Conservation (phyloP, 257 asterid species). For the Solanum piurae region DNA sequence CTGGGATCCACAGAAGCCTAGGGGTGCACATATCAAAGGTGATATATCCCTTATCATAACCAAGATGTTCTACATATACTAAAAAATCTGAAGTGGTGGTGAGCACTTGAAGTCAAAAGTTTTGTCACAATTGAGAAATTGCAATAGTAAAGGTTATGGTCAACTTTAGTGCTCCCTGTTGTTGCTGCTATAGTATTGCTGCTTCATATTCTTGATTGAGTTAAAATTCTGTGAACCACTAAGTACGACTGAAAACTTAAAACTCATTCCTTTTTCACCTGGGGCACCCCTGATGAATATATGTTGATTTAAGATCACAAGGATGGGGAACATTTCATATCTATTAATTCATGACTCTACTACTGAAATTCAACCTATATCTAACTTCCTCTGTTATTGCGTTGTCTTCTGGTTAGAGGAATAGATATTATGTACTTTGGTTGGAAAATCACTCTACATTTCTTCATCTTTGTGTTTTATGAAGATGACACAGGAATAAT, state of each 20-base stretch:
- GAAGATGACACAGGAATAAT: background rate
- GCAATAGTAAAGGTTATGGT: background rate
- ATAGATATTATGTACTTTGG: background rate
- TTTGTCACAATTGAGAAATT: background rate
- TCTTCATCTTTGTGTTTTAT: background rate
- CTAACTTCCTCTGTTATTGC: background rate
- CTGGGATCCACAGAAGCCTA: constrained; percentile 99
- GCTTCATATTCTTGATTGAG: background rate
- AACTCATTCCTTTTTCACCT: background rate
- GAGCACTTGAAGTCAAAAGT: background rate
- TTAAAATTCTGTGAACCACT: background rate
- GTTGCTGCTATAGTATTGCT: background rate
- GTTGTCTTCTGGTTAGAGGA: background rate
- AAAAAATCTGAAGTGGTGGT: background rate
- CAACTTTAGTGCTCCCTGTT: background rate
- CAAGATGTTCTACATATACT: background rate
- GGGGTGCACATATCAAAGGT: constrained; percentile 99
- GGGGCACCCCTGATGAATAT: background rate
- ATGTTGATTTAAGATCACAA: background rate
- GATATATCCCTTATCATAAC: constrained; percentile 8
- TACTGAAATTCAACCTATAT: background rate
- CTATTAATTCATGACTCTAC: background rate
- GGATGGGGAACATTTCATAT: background rate
- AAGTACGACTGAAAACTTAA: background rate
- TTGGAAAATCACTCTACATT: background rate